Base-by-base conservation (phyloP, 1,284 basidiomycete species). In the Pascua guehoae region DNA sequence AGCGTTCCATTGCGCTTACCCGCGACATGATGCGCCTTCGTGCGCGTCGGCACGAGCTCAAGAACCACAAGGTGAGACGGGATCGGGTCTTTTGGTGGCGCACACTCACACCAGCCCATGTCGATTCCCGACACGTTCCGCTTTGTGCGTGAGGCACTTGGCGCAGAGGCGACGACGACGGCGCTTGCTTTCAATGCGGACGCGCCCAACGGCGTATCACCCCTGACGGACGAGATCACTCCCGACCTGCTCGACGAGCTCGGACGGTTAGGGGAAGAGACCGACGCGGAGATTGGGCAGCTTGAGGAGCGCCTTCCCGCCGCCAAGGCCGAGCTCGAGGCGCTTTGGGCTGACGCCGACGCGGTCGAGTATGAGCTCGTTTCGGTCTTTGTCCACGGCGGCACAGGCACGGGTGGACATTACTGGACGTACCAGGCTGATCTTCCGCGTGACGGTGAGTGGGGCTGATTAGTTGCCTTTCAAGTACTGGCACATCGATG, bases 311-410 rank as follows among this genome's bases (percentile, higher is more conserved):
- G 79, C 2, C 81, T 86, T 8, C 76, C 78, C 10, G 68, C 68
- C 45, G 80, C 90, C 62, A 92, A 91, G 74, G 75, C 79, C 12
- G 83, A 87, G 56, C 77, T 96, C 47, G 89, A 94, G 64, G 76
- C 76, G 2, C 69, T 94, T 9, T 98, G 96, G 96, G 78, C 78
- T 43, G 84, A 85, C 62, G 84, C 86, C 53, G 80, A 53, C 8
- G 78, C 83, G 36, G 85, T 85, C 24, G 86, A 88, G 51, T 98
- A 98, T 72, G 90, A 95, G 69, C 82, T 98, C 43, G 92, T 91
- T 0, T 90, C 91, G 12, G 94, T 98, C 12, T 98, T 98, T 78
- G 90, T 98, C 67, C 95, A 98, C 76, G 87, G 95, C 42, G 93
- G 92, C 90, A 71, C 68, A 8, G 66, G 70, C 46, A 69, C 69